phyloP scores from a whole-genome alignment of 2,329 filamentous ascomycete species.

The Alternaria sp. region DNA sequence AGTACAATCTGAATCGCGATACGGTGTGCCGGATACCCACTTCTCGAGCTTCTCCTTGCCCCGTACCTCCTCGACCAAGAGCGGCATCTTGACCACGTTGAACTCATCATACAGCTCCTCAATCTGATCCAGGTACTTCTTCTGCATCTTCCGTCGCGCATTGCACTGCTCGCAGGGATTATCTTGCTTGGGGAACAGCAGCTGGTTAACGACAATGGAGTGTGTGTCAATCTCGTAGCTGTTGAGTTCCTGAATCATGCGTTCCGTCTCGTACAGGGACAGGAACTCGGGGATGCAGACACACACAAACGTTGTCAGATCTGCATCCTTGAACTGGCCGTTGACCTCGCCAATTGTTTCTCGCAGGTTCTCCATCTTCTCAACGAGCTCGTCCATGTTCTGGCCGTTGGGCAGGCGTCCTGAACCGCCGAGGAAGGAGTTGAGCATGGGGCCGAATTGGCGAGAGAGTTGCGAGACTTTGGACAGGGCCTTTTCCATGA shows the following conservation, averaged over 20 bases:
- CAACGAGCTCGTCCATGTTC: conserved; percentile 88
- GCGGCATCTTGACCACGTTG: conserved; percentile 97
- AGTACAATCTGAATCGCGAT: conserved; percentile 5
- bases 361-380: conserved; percentile 92
- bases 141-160: conserved; percentile 95
- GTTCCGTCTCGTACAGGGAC: conserved; percentile 96
- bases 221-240: conserved; percentile 96
- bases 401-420: conserved; percentile 89
- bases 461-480: conserved; percentile 93
- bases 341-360: conserved; percentile 97
- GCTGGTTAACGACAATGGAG: conserved; percentile 96
- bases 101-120: conserved; percentile 99
- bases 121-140: conserved; percentile 98
- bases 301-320: conserved; percentile 95
- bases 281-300: conserved; percentile 98
- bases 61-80: conserved; percentile 93
- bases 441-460: conserved; percentile 96
- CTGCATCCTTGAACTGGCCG: conserved; percentile 95
- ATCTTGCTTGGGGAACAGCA: conserved; percentile 87
- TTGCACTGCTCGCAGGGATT: conserved; percentile 96
- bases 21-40: conserved; percentile 41
- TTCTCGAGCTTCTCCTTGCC: conserved; percentile 93
- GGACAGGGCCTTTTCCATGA: conserved; percentile 97
- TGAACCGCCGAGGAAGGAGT: conserved; percentile 83
- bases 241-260: conserved; percentile 98